phyloP scores from a whole-genome alignment of 805 yeast species.

The Saccharomycopsis fermentans region DNA sequence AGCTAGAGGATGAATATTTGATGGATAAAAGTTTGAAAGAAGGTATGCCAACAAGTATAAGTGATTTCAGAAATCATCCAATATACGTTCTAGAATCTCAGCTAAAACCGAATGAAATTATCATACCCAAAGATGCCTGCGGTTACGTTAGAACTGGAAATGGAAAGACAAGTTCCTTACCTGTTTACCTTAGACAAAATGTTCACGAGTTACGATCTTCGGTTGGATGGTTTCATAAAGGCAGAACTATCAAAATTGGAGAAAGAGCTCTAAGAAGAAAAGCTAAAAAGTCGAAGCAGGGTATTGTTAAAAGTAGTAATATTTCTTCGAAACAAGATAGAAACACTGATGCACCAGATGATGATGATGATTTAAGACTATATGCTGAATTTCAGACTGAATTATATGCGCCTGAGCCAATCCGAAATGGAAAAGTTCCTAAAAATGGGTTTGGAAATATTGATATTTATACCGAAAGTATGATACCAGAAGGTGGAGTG shows the following conservation, averaged over 20 bases:
- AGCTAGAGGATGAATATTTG: conserved; percentile 52
- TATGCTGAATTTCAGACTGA: conserved; percentile 78
- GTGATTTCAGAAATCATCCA: conserved; percentile 84
- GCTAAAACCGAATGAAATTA: conserved; percentile 58
- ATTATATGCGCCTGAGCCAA: conserved; percentile 52
- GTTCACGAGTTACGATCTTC: conserved; percentile 61
- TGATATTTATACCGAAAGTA: conserved; percentile 64
- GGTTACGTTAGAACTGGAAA: conserved; percentile 47
- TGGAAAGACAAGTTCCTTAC: conserved; percentile 32
- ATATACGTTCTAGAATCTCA: conserved; percentile 72
- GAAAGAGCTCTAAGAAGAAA: conserved; percentile 49
- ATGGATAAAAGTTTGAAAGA: conserved; percentile 55
- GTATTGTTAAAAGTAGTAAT: neutral
- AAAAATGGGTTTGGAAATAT: conserved; percentile 77
- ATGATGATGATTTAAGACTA: conserved; percentile 51
- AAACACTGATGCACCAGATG: conserved; percentile 28
- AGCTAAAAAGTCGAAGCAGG: conserved; percentile 24
- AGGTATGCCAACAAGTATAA: conserved; percentile 78
- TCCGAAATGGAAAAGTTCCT: conserved; percentile 56
- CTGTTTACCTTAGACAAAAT: conserved; percentile 59
- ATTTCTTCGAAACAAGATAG: conserved; percentile 2
- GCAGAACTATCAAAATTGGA: conserved; percentile 65
- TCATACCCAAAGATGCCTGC: conserved; percentile 58
- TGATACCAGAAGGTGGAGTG: conserved; percentile 77
- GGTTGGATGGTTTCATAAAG: conserved; percentile 77